These are phyloP conservation scores for Ogataea zsoltii DNA, from an alignment of 805 yeast species.

Conservation along the genomic window DNA sequence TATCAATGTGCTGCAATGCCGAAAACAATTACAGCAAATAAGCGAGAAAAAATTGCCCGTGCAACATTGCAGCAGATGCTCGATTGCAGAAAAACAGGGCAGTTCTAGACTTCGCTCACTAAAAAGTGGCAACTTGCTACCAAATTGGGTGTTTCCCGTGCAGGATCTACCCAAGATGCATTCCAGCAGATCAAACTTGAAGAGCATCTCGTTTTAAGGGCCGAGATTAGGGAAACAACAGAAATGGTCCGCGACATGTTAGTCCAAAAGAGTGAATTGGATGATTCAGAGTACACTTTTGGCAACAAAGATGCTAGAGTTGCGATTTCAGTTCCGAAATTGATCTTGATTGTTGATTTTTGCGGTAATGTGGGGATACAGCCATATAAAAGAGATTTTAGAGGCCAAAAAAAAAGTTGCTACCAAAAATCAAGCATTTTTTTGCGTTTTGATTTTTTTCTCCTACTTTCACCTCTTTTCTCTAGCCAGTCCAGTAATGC, in stretches of 20 bases:
- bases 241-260: background rate
- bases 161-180: background rate
- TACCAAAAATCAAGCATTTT: too few relatives aligned
- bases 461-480: background rate
- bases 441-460: background rate
- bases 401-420: too few relatives aligned
- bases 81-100: background rate
- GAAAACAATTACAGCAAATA: background rate
- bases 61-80: too few relatives aligned
- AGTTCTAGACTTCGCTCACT: background rate
- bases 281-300: background rate
- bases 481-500: background rate
- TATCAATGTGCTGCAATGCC: background rate
- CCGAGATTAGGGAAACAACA: background rate
- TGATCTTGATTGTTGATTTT: slow-evolving; percentile 1
- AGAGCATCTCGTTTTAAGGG: background rate
- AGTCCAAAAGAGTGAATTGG: background rate
- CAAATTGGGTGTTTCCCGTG: background rate
- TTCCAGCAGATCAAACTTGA: background rate
- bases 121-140: background rate
- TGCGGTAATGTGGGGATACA: background rate
- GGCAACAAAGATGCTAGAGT: background rate
- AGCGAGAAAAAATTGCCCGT: too few relatives aligned
- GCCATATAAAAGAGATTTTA: too few relatives aligned
- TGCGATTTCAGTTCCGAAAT: background rate